Conservation (phyloP, 2,329 filamentous ascomycete genomes). For the Hypoxylon sp. region DNA sequence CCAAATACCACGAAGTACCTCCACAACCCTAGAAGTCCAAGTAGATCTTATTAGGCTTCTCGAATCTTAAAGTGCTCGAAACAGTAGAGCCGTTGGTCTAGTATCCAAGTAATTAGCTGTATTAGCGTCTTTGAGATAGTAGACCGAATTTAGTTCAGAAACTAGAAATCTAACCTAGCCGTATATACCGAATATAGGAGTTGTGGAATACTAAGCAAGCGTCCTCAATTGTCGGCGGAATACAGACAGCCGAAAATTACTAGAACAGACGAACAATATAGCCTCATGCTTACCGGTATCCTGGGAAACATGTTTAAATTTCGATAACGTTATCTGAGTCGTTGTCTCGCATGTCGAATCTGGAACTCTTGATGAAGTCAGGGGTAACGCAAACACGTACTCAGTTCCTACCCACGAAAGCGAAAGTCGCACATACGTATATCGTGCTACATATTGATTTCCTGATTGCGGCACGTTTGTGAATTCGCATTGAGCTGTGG, state of each 20-base stretch:
- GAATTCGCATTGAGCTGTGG: not conserved
- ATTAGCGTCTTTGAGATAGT: constrained; percentile 4
- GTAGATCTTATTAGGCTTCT: not conserved
- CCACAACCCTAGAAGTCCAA: not conserved
- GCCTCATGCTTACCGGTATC: constrained; percentile 15
- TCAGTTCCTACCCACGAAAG: constrained; percentile 7
- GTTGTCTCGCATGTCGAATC: constrained; percentile 7
- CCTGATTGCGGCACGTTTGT: not conserved
- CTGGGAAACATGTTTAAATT: constrained; percentile 14
- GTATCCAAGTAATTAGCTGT: not conserved
- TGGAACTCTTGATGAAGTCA: constrained; percentile 28
- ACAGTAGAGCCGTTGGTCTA: constrained; percentile 3
- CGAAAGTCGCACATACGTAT: constrained; percentile 10
- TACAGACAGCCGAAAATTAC: constrained; percentile 39
- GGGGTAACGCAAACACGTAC: constrained; percentile 30
- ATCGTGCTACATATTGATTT: not conserved
- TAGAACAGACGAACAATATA: constrained; percentile 18
- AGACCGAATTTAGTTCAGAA: constrained; percentile 4
- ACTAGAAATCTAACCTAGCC: too few species aligned
- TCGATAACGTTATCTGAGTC: constrained; percentile 20
- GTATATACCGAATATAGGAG: too few species aligned
- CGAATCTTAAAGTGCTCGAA: not conserved
- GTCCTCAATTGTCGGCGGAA: constrained; percentile 24
- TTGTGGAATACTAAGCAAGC: constrained; percentile 19
- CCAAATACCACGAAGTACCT: constrained; percentile 1